Evolutionary conservation across 495 filamentous ascomycete species (phyloP).

Genomic region (Beverwykella pulmonaria): DNA sequence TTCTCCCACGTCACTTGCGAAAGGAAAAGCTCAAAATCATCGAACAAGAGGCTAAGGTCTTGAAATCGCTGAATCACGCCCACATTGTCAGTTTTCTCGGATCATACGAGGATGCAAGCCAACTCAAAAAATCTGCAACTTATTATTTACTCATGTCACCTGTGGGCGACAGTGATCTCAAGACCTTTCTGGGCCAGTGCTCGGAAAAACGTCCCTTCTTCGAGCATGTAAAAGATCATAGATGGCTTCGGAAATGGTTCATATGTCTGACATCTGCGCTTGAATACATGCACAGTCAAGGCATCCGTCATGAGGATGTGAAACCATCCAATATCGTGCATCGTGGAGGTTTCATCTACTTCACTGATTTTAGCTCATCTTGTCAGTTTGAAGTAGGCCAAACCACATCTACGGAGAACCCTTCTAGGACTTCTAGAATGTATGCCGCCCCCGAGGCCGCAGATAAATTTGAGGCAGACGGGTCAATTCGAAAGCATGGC

Average conservation of each 20-base stretch:
- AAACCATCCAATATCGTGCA: constrained; percentile 4
- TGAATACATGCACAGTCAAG: constrained; percentile 7
- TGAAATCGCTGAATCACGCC: constrained; percentile 3
- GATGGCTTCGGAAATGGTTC: neutral
- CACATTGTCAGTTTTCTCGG: constrained; percentile 25
- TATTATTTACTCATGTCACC: constrained; percentile 22
- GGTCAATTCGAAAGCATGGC: neutral
- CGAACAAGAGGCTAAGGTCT: constrained; percentile 4
- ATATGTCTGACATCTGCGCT: constrained; percentile 5
- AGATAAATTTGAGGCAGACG: neutral
- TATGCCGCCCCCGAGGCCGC: neutral
- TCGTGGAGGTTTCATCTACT: too few species aligned
- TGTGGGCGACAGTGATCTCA: constrained; percentile 18
- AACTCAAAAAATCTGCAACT: neutral
- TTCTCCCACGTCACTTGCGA: constrained; percentile 8
- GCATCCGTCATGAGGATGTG: constrained; percentile 3
- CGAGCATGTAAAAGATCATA: neutral
- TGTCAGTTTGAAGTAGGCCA: too few species aligned
- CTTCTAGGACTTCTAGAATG: too few species aligned
- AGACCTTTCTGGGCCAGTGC: neutral
- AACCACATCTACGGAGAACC: too few species aligned
- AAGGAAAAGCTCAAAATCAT: constrained; percentile 4
- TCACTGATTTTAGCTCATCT: too few species aligned
- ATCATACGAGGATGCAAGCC: constrained; percentile 8
- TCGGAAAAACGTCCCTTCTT: too few species aligned